Evolutionary conservation across 2,329 filamentous ascomycete genomes (phyloP).

Genomic region (Paraphaeosphaeria minitans): DNA sequence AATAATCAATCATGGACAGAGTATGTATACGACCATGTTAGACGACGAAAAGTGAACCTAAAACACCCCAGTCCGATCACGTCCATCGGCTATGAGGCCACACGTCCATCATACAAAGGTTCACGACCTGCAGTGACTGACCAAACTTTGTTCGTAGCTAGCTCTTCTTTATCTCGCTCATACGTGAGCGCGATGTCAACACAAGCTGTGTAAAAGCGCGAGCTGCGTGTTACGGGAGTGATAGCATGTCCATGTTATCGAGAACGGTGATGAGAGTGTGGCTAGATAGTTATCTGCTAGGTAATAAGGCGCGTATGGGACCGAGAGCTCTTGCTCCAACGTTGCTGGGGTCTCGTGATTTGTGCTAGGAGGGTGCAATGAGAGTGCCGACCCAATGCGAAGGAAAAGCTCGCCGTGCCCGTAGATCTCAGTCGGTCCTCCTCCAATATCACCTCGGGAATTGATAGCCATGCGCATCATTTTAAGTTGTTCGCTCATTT

Average conservation of each 20-base stretch:
- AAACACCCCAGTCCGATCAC: too few species aligned
- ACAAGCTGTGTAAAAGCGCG: neutral
- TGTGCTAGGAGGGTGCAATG: neutral
- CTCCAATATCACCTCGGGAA: neutral
- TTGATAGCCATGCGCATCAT: neutral
- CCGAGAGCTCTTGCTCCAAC: slow-evolving; percentile 5
- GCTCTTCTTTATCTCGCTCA: slow-evolving; percentile 5
- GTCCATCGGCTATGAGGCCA: too few species aligned
- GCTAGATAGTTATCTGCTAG: slow-evolving; percentile 1
- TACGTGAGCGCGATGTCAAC: slow-evolving; percentile 3
- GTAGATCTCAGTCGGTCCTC: slow-evolving; percentile 1
- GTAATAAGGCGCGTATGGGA: neutral
- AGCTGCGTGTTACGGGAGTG: slow-evolving; percentile 5
- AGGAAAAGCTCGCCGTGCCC: neutral
- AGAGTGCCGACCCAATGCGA: neutral
- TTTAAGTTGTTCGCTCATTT: neutral
- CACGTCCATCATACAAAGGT: too few species aligned
- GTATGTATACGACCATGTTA: too few species aligned
- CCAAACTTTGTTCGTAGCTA: neutral
- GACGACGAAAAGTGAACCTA: too few species aligned
- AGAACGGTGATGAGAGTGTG: neutral
- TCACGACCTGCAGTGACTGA: neutral
- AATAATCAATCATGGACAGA: too few species aligned
- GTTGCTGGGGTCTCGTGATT: neutral
- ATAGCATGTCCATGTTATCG: slow-evolving; percentile 5